Conservation (phyloP, 768 basidiomycete genomes). For the Leccinum longicurvipes region DNA sequence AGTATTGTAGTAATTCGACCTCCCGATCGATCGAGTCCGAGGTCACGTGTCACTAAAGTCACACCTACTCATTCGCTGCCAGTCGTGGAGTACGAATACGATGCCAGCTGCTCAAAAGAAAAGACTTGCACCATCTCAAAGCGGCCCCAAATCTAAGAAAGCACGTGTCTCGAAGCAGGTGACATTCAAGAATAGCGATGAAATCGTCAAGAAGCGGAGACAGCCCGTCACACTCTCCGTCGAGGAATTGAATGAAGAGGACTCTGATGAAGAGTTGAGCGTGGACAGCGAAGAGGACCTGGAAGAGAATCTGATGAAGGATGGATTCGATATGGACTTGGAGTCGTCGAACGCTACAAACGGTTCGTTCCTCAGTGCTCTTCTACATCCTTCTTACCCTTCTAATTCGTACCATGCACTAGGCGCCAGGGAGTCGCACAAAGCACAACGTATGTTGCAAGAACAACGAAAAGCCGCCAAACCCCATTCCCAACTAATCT, state of each 20-base stretch:
- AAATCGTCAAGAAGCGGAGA: slow-evolving; percentile 54
- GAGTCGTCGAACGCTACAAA: slow-evolving; percentile 50
- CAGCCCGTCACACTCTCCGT: slow-evolving; percentile 50
- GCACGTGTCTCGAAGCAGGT: slow-evolving; percentile 39
- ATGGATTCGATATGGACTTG: slow-evolving; percentile 31
- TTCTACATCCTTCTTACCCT: background rate
- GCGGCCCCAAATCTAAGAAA: slow-evolving; percentile 53
- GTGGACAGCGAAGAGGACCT: slow-evolving; percentile 32
- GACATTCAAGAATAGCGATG: slow-evolving; percentile 18
- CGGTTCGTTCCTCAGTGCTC: slow-evolving; percentile 39
- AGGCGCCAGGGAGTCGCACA: slow-evolving; percentile 70
- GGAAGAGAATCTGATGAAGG: slow-evolving; percentile 21
- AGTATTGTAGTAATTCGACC: no score
- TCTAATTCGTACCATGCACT: slow-evolving; percentile 2
- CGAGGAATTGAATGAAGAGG: slow-evolving; percentile 34
- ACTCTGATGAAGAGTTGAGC: slow-evolving; percentile 35
- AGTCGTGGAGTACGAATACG: background rate
- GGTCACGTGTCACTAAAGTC: slow-evolving; percentile 21
- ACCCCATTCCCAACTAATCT: slow-evolving; percentile 68
- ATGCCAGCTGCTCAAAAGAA: slow-evolving; percentile 51
- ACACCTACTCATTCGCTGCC: background rate
- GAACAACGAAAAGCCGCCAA: slow-evolving; percentile 74
- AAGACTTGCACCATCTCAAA: slow-evolving; percentile 44
- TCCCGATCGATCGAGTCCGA: background rate
- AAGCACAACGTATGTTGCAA: slow-evolving; percentile 61